A percentile compares a stretch with the other conserved stretches of the same genome.
Evolutionary conservation across 2,329 filamentous ascomycete genomes (phyloP).

Genomic region (Pseudohalonectria lignicola): DNA sequence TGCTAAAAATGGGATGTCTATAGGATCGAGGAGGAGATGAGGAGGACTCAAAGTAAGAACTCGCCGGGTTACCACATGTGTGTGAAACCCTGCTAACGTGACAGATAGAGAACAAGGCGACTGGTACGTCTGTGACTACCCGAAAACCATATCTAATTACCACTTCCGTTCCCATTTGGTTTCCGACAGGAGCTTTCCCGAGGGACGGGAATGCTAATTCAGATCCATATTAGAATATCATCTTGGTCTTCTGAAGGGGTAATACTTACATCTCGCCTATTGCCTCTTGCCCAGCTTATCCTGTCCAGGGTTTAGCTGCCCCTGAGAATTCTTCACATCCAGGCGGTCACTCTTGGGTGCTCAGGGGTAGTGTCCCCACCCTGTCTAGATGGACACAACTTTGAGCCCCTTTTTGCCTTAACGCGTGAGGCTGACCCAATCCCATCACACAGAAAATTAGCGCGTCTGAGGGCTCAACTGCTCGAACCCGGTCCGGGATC

Average conservation of each 20-base stretch:
- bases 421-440: background rate
- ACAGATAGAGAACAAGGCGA: conserved; percentile 86
- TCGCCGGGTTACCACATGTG: no score
- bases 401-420: background rate
- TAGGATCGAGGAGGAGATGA: conserved; percentile 99
- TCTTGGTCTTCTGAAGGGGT: conserved; percentile 95
- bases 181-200: no score
- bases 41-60: conserved; percentile 87
- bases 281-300: no score
- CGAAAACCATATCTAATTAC: no score
- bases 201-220: no score
- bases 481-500: conserved; percentile 78
- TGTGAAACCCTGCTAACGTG: no score
- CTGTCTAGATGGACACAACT: no score
- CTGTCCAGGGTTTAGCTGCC: no score
- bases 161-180: no score
- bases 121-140: conserved; percentile 77
- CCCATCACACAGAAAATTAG: conserved; percentile 64
- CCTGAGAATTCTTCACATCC: conserved; percentile 16
- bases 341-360: background rate
- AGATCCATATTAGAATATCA: conserved; percentile 71
- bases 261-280: no score
- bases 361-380: no score
- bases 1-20: no score
- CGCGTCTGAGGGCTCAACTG: conserved; percentile 84